Conservation (phyloP, 1,284 basidiomycete species). For the Cutaneotrichosporon curvatum region DNA sequence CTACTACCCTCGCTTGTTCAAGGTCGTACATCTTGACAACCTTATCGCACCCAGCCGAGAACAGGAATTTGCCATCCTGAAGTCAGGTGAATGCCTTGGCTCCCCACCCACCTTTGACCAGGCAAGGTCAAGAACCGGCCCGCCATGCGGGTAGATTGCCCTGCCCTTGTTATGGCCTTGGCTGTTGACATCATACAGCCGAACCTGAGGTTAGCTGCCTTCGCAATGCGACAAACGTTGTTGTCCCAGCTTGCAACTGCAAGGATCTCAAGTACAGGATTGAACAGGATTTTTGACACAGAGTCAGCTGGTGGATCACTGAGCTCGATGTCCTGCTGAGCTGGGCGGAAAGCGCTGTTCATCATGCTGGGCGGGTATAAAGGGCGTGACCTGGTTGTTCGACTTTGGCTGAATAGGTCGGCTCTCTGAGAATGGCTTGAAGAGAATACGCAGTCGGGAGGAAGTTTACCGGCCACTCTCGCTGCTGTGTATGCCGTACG, state of each 20-base stretch:
- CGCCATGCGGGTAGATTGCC: conserved; percentile 75
- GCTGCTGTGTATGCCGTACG: no score
- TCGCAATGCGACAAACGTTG: conserved; percentile 51
- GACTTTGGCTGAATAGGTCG: no score
- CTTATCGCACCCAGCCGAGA: conserved; percentile 83
- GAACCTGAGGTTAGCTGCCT: conserved; percentile 42
- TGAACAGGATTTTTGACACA: conserved; percentile 62
- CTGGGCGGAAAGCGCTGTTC: conserved; percentile 20
- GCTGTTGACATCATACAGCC: conserved; percentile 53
- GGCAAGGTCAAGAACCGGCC: conserved; percentile 69
- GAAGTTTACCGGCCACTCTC: no score
- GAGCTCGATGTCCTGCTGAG: conserved; percentile 64
- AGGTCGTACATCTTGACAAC: conserved; percentile 70
- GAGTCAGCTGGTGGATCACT: conserved; percentile 64
- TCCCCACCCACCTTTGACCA: conserved; percentile 61
- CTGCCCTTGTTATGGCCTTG: conserved; percentile 59
- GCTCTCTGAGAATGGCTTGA: no score
- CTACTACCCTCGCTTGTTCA: conserved; percentile 59
- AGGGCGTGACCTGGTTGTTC: no score
- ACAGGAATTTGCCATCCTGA: conserved; percentile 68
- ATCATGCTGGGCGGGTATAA: no score
- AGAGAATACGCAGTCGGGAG: no score
- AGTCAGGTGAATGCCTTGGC: background rate
- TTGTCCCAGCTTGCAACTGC: conserved; percentile 74
- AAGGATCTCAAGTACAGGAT: conserved; percentile 59